phyloP scores from a whole-genome alignment of 768 basidiomycete genomes.

The Tylopilus subfusipes region DNA sequence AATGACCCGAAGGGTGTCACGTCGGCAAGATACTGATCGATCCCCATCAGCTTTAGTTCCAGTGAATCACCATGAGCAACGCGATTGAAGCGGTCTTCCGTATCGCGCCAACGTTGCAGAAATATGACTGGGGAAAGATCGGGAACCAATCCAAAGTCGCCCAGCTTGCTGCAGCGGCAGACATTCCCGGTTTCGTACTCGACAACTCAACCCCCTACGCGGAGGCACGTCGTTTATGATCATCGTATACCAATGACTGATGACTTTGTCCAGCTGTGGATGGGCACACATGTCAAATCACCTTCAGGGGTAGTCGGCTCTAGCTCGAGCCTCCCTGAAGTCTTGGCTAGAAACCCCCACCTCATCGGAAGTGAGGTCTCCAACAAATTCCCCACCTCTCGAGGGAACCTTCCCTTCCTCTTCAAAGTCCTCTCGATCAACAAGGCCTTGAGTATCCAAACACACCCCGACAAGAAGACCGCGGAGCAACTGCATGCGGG shows the following conservation, averaged over 20 bases:
- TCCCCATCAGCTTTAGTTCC: not conserved
- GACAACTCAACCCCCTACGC: conserved; percentile 82
- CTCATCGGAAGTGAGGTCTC: conserved; percentile 64
- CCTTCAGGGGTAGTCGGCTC: conserved; percentile 56
- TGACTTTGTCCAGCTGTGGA: conserved; percentile 73
- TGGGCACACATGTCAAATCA: conserved; percentile 90
- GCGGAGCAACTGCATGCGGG: conserved; percentile 65
- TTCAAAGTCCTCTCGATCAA: conserved; percentile 91
- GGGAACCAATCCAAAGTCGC: conserved; percentile 85
- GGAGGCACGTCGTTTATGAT: conserved; percentile 58
- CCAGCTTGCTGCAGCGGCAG: conserved; percentile 64
- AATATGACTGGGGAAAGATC: conserved; percentile 93
- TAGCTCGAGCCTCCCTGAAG: conserved; percentile 46
- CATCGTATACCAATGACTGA: not conserved
- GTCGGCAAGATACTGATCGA: not conserved
- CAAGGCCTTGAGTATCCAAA: conserved; percentile 88
- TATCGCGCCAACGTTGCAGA: conserved; percentile 78
- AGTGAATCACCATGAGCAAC: conserved; percentile 20
- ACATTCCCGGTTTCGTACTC: conserved; percentile 60
- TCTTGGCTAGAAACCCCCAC: conserved; percentile 62
- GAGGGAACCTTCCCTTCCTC: conserved; percentile 81
- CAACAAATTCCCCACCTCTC: conserved; percentile 48
- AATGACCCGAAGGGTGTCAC: not conserved
- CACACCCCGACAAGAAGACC: conserved; percentile 84
- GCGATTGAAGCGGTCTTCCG: conserved; percentile 57